A percentile compares a stretch with the other conserved stretches of the same genome.
Evolutionary conservation across 23 red algal species (phyloP).

Genomic region (Gracilaria gracilis): DNA sequence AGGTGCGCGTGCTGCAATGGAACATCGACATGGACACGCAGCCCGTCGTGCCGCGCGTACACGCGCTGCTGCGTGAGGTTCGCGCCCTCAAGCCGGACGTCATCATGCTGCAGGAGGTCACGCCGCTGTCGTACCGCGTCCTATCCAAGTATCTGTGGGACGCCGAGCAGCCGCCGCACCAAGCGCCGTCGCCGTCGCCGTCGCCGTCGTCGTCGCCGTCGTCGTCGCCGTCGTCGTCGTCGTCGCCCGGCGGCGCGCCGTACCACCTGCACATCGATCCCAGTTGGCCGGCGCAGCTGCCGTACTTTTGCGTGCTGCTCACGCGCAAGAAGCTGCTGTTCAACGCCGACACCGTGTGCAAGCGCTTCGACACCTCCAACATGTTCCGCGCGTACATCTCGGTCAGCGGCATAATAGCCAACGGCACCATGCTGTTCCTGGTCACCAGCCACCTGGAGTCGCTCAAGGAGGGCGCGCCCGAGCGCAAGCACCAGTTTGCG

Average conservation of each 20-base stretch:
- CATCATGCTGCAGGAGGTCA: conserved; percentile 64
- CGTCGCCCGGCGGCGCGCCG: neutral
- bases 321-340: conserved; percentile 31
- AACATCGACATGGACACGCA: conserved; percentile 70
- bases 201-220: no score
- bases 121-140: neutral
- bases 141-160: conserved; percentile 6
- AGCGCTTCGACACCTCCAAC: conserved; percentile 30
- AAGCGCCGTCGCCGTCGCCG: no score
- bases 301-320: conserved; percentile 57
- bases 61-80: conserved; percentile 19
- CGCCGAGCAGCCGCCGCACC: neutral
- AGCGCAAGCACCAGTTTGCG: conserved; percentile 36
- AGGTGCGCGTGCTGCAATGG: conserved; percentile 34
- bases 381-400: conserved; percentile 40
- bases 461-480: conserved; percentile 4
- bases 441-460: conserved; percentile 53
- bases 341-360: neutral
- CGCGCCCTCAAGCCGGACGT: conserved; percentile 47
- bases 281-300: conserved; percentile 30
- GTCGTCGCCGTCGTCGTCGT: no score
- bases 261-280: conserved; percentile 37
- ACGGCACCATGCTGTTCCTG: neutral
- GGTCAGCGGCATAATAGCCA: neutral
- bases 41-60: conserved; percentile 19